Evolutionary conservation across 148 eudicot genomes (phyloP).

Genomic region (Cornus controversa): DNA sequence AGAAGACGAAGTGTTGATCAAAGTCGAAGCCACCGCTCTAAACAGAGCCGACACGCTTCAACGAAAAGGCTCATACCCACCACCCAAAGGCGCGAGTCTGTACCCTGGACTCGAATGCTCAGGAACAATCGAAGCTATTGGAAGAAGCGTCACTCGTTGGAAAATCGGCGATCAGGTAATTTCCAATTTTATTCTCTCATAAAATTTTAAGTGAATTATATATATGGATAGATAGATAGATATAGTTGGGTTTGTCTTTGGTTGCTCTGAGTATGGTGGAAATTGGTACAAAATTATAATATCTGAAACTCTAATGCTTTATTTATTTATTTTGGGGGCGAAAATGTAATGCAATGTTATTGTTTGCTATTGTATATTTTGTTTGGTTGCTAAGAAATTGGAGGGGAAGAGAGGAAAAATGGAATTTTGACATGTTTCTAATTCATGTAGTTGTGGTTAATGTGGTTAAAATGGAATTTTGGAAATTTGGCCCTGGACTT

Average conservation of each 20-base stretch:
- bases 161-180: slow-evolving; percentile 80
- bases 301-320: no score
- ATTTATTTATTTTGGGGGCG: no score
- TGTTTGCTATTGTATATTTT: no score
- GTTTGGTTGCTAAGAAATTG: background rate
- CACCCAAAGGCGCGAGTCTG: slow-evolving; percentile 67
- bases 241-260: no score
- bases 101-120: slow-evolving; percentile 92
- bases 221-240: no score
- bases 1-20: slow-evolving; percentile 68
- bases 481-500: background rate
- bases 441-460: background rate
- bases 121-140: slow-evolving; percentile 60
- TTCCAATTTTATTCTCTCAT: background rate
- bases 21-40: slow-evolving; percentile 73
- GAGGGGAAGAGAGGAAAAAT: background rate
- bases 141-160: slow-evolving; percentile 69
- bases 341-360: no score
- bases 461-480: background rate
- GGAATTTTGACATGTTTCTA: background rate
- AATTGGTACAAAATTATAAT: no score
- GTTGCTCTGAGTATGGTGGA: no score
- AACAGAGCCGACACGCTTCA: slow-evolving; percentile 86
- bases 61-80: slow-evolving; percentile 65
- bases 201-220: no score